Percentiles rank a stretch among this genome's conserved stretches.
phyloP scores from a whole-genome alignment of 2,329 filamentous ascomycete genomes.

The Penicillium italicum region DNA sequence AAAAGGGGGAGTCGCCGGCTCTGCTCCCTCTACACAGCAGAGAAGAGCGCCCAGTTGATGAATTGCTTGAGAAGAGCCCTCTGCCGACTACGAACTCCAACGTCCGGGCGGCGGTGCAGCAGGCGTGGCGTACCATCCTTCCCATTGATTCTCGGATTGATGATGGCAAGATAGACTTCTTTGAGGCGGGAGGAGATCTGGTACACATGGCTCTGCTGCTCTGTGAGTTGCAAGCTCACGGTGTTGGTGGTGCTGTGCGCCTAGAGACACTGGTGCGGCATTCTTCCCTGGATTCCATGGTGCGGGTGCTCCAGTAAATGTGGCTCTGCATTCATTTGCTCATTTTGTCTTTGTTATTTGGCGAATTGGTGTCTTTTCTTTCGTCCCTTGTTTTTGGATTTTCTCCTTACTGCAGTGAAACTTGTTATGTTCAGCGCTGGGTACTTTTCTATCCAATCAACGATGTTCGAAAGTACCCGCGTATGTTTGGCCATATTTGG shows the following conservation, averaged over 20 bases:
- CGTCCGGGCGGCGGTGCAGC: not conserved
- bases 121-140: not conserved
- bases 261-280: constrained; percentile 1
- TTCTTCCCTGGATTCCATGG: constrained; percentile 3
- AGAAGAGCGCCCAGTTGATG: not conserved
- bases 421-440: not conserved
- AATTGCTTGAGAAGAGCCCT: not conserved
- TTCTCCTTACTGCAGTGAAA: not conserved
- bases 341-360: not conserved
- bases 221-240: not conserved
- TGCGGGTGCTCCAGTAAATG: not conserved
- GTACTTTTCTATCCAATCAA: not conserved
- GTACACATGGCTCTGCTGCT: not conserved
- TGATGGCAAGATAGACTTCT: not conserved
- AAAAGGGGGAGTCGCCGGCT: not conserved
- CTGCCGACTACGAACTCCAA: not conserved
- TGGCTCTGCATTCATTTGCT: not conserved
- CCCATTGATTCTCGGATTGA: not conserved
- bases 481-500: not conserved
- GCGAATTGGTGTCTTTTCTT: not conserved
- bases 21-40: not conserved
- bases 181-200: not conserved
- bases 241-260: not conserved
- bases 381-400: not conserved
- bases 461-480: not conserved